A percentile compares a stretch with the other conserved stretches of the same genome.
Conservation (phyloP, 345 rosid genomes). For the Murraya paniculata region DNA sequence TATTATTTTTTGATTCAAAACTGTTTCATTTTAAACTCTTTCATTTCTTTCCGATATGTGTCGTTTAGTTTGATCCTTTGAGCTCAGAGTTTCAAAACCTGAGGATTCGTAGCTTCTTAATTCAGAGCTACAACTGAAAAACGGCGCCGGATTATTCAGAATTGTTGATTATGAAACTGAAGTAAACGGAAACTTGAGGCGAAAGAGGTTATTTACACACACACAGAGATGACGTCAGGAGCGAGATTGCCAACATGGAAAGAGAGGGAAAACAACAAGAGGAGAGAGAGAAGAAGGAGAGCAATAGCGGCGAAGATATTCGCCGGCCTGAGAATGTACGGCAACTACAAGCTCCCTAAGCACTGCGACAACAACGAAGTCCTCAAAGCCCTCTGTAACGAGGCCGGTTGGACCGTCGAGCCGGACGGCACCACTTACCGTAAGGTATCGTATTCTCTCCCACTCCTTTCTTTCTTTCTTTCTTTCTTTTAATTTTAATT, state of each 20-base stretch:
- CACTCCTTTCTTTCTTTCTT: no score
- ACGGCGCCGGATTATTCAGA: background rate
- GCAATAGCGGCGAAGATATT: slow-evolving; percentile 88
- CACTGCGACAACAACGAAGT: slow-evolving; percentile 94
- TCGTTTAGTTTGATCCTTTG: background rate
- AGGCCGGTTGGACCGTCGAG: slow-evolving; percentile 90
- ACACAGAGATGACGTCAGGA: slow-evolving; percentile 58
- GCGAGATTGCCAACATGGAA: slow-evolving; percentile 81
- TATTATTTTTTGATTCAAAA: background rate
- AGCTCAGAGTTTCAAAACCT: background rate
- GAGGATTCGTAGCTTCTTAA: background rate
- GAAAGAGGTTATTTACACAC: background rate
- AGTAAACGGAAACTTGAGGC: background rate
- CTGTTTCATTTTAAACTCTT: background rate
- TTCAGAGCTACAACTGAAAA: background rate
- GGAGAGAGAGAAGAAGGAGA: slow-evolving; percentile 78
- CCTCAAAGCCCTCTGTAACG: slow-evolving; percentile 80
- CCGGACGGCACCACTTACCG: slow-evolving; percentile 86
- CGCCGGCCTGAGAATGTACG: slow-evolving; percentile 77
- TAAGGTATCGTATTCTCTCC: slow-evolving; percentile 39
- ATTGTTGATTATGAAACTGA: background rate
- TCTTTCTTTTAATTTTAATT: background rate
- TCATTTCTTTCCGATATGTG: background rate
- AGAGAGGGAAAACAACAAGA: slow-evolving; percentile 90
- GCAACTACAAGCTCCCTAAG: slow-evolving; percentile 82